Conservation (phyloP, 345 rosid genomes). For the Acer campestre region DNA sequence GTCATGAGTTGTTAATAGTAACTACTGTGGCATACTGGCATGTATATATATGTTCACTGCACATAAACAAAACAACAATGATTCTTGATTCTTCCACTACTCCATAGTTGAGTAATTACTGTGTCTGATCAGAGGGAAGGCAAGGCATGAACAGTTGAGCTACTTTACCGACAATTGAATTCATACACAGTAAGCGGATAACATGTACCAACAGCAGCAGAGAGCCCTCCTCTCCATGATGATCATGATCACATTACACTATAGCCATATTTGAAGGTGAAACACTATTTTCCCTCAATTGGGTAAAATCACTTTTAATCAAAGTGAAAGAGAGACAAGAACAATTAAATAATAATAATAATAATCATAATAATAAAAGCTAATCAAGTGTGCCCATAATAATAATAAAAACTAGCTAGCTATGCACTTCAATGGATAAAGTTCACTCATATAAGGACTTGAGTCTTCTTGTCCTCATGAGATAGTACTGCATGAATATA, state of each 20-base stretch:
- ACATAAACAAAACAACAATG: constrained; percentile 15
- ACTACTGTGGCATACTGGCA: constrained; percentile 8
- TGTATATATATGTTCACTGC: background rate
- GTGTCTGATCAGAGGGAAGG: background rate
- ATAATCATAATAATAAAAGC: constrained; percentile 13
- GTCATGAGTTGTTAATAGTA: constrained; percentile 3
- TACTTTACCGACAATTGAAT: constrained; percentile 34
- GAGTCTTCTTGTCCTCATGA: background rate
- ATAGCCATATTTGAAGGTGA: constrained; percentile 10
- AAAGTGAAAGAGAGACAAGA: constrained; percentile 21
- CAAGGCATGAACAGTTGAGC: constrained; percentile 22
- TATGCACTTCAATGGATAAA: constrained; percentile 8
- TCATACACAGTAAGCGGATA: constrained; percentile 44
- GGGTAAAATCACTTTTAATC: constrained; percentile 10
- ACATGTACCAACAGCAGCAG: constrained; percentile 9
- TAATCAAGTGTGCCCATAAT: background rate
- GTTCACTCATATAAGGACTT: background rate
- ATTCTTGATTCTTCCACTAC: constrained; percentile 30
- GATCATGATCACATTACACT: constrained; percentile 11
- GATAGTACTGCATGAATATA: constrained; percentile 3
- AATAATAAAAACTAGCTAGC: background rate
- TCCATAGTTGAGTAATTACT: background rate
- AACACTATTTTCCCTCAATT: constrained; percentile 12
- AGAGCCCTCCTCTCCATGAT: constrained; percentile 10
- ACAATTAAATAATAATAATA: constrained; percentile 21